Base-by-base conservation (phyloP, 2,329 filamentous ascomycete species). In the Aspergillus fructus region DNA sequence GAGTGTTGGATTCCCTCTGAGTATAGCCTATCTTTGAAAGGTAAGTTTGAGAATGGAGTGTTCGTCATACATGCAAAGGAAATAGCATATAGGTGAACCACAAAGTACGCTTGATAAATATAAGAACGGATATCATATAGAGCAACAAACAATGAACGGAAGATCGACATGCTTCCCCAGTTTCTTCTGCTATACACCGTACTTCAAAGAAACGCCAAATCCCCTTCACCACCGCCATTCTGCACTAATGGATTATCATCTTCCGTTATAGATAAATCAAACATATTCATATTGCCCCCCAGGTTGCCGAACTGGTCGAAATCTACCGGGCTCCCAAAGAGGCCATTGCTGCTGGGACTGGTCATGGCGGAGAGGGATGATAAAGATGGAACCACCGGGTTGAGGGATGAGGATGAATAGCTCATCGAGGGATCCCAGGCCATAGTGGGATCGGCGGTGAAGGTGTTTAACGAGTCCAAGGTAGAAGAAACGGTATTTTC, bases 201-300 rank as follows among this genome's bases (percentile, higher is more conserved):
- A 12, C 34, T 21, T 49, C 34, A 56, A 33, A 48, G 43, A 53
- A 56, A 56, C 7, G 49, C 55, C 55, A 48, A 49, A 27, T 17
- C 24, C n/a, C 15, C 49, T 17, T 52, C 37, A 27, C 19, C 33
- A 11, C 9, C 27, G 30, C 39, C 34, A 19, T 47, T 33, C 21
- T 52, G 41, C 9, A 23, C 9, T n/a, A 40, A 30, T 12, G 19
- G 48, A 7, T 42, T 37, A 12, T n/a, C 12, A 7, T 52, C 48
- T 12, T 23, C 17, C 37, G 21, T 27, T 4, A 50, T 49, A 27
- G 27, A 11, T 5, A 43, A 15, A 41, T 50, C 49, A 21, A 51
- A 52, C 15, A 45, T 42, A 39, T 52, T 30, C 30, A 53, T 45
- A 11, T 19, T 37, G 13, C 39, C 37, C 5, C 27, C 27, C 7